Base-by-base conservation (phyloP, 441 rosid species). In the Iberis amara region DNA sequence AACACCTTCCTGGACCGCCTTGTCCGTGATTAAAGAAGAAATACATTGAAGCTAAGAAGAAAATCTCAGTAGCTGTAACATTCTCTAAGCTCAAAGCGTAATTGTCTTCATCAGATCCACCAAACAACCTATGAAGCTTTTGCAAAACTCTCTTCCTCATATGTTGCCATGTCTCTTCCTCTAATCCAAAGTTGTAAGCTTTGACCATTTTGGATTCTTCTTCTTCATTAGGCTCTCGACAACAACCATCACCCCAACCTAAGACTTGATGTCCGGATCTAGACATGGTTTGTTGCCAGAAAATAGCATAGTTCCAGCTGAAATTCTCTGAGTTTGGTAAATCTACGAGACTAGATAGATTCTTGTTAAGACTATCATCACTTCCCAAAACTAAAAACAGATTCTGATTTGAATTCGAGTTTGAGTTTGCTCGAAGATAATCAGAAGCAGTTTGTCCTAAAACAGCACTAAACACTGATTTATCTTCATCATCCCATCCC, bases 21-120 rank as follows among this genome's bases (percentile, higher is more conserved):
- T 85, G 80, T 26, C 91, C 96, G 0, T 69, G 70, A 6, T 85
- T 94, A 44, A 91, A 91, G 11, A 82, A 85, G 73, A 91, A 91
- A 72, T 91, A 91, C 98, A 91, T 87, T n/a, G 98, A 91, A 46
- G 95, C 87, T 39, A 91, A 67, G 61, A 81, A 91, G 76, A 87
- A 80, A 79, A 91, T 76, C 85, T 90, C 98, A n/a, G 80, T 87
- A 59, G 85, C 86, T 9, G 96, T 90, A 52, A 90, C 96, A 44
- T 81, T 72, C 52, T 90, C 98, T 77, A 90, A 69, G 43, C 85
- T 83, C 18, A 82, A 59, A 26, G 95, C 90, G 57, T 83, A 81
- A 54, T 81, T 71, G 33, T 82, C 98, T 76, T 87, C 98, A 35
- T 91, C 96, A 12, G 83, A 81, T 44, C 89, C 96, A 55, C 95